These are phyloP conservation scores for Collariella sp. DNA, from an alignment of 495 filamentous ascomycete species.

Conservation along the genomic window DNA sequence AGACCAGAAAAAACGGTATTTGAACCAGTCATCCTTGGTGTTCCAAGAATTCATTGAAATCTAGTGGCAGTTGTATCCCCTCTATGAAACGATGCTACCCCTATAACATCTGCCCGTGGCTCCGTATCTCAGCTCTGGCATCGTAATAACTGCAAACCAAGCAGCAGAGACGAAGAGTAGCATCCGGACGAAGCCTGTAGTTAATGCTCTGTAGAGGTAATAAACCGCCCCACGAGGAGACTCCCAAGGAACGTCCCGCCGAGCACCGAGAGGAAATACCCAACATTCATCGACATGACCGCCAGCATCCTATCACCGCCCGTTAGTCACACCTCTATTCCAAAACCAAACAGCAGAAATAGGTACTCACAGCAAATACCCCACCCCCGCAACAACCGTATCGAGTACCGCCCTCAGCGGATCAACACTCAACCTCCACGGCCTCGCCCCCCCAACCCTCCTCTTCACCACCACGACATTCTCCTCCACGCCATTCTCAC, in stretches of 20 bases:
- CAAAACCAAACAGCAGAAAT: no score
- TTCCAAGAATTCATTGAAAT: no score
- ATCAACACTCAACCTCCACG: constrained; percentile 76
- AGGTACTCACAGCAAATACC: constrained; percentile 81
- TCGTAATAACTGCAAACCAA: no score
- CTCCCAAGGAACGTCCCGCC: constrained; percentile 79
- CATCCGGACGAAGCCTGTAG: no score
- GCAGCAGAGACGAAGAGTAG: no score
- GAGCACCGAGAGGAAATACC: constrained; percentile 87
- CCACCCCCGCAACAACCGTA: constrained; percentile 62
- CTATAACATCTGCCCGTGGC: no score
- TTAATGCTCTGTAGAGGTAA: constrained; percentile 30
- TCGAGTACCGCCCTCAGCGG: constrained; percentile 61
- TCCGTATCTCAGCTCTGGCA: no score
- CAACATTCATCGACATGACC: constrained; percentile 96
- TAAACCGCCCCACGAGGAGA: constrained; percentile 65
- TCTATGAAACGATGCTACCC: no score
- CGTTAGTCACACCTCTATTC: constrained; percentile 13
- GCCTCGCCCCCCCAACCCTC: constrained; percentile 35
- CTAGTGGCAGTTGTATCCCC: no score
- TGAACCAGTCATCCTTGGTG: no score
- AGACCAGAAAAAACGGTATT: background rate
- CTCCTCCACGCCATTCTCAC: constrained; percentile 65
- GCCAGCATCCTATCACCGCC: constrained; percentile 69
- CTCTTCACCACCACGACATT: constrained; percentile 59